A percentile compares a stretch with the other conserved stretches of the same genome.
Evolutionary conservation across 2,329 filamentous ascomycete genomes (phyloP).

Genomic region (Sporothrix luriei): DNA sequence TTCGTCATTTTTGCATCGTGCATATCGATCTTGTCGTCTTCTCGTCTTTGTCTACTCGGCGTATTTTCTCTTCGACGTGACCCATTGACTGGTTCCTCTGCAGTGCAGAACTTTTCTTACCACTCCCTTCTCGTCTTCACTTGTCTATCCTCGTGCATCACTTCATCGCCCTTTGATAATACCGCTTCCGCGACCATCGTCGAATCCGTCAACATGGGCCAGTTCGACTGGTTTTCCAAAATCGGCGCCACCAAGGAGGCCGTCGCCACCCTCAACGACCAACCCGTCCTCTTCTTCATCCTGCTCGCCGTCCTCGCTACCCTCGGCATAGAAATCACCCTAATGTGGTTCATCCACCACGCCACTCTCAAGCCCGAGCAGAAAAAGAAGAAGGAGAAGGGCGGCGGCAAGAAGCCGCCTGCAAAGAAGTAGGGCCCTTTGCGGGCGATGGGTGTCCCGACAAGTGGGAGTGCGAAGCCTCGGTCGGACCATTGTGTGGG

Average conservation of each 20-base stretch:
- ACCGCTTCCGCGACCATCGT: not conserved
- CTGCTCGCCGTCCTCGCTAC: slow-evolving; percentile 58
- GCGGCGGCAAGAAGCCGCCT: slow-evolving; percentile 39
- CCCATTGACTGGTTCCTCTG: slow-evolving; percentile 22
- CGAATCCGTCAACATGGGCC: slow-evolving; percentile 42
- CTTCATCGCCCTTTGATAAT: not conserved
- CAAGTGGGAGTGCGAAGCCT: too few relatives aligned
- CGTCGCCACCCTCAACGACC: slow-evolving; percentile 63
- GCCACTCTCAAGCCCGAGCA: slow-evolving; percentile 64
- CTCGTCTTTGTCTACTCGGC: not conserved
- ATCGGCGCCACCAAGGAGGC: slow-evolving; percentile 62
- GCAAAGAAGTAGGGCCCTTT: slow-evolving; percentile 32
- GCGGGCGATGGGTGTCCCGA: too few relatives aligned
- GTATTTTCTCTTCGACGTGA: not conserved
- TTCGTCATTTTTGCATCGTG: slow-evolving; percentile 11
- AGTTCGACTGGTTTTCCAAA: slow-evolving; percentile 60
- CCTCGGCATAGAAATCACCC: slow-evolving; percentile 50
- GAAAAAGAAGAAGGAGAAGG: slow-evolving; percentile 55
- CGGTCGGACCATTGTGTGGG: too few relatives aligned
- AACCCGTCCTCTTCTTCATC: slow-evolving; percentile 61
- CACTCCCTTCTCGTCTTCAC: not conserved
- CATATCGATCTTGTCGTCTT: not conserved
- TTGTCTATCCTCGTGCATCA: not conserved
- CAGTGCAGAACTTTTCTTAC: slow-evolving; percentile 23
- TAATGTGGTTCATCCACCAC: slow-evolving; percentile 62